phyloP scores from a whole-genome alignment of 345 rosid species.

The Carallia pectinifolia region DNA sequence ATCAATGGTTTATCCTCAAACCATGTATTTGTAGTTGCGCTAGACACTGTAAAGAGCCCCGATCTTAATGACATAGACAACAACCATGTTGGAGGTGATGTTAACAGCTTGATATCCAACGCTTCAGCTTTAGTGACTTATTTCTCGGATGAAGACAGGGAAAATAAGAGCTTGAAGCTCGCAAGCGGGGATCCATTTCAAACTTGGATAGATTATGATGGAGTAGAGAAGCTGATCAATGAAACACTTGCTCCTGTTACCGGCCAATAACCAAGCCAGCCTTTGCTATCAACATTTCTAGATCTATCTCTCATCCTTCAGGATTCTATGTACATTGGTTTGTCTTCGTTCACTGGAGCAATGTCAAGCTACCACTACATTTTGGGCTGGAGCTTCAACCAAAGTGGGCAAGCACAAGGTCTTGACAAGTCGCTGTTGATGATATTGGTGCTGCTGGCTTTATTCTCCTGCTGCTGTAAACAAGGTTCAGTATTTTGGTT shows the following conservation, averaged over 20 bases:
- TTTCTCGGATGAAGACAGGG: not conserved
- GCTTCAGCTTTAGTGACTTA: constrained; percentile 2
- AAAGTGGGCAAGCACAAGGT: not conserved
- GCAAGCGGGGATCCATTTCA: constrained; percentile 3
- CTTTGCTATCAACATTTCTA: not conserved
- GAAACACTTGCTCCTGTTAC: constrained; percentile 1
- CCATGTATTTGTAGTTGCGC: constrained; percentile 19
- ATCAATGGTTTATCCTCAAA: constrained; percentile 5
- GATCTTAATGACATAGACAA: constrained; percentile 11
- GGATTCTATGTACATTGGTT: constrained; percentile 12
- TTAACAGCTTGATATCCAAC: constrained; percentile 13
- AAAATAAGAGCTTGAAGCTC: constrained; percentile 1
- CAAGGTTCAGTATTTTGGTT: too few species aligned
- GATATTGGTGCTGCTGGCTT: too few species aligned
- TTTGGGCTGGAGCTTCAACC: constrained; percentile 14
- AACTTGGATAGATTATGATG: not conserved
- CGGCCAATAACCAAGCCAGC: not conserved
- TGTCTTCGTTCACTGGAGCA: constrained; percentile 10
- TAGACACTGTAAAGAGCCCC: constrained; percentile 5
- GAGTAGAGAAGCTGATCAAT: not conserved
- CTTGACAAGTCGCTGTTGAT: not conserved
- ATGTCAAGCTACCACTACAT: constrained; percentile 1
- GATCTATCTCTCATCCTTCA: not conserved
- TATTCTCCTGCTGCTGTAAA: too few species aligned
- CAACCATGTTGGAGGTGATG: constrained; percentile 18